Conservation (phyloP, 768 basidiomycete species). For the Cystofilobasidium macerans region DNA sequence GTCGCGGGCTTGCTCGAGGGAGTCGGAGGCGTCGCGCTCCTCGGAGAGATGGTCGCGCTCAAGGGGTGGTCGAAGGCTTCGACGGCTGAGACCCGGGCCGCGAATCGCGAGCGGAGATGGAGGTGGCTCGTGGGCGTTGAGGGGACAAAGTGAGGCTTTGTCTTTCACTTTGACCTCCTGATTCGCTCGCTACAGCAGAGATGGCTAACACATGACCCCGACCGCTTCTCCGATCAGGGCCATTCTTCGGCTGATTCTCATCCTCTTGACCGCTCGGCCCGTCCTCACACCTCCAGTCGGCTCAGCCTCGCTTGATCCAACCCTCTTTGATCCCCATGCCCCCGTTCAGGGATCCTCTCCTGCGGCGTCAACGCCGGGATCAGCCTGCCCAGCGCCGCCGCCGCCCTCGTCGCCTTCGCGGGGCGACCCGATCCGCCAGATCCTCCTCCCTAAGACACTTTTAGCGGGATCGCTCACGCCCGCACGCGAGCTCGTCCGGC, state of each 20-base stretch:
- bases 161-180: too few relatives aligned
- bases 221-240: slow-evolving; percentile 6
- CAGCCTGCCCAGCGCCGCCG: background rate
- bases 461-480: slow-evolving; percentile 5
- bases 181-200: background rate
- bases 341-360: background rate
- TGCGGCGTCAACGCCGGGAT: background rate
- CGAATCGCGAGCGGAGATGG: slow-evolving; percentile 12
- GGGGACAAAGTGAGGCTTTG: slow-evolving; percentile 16
- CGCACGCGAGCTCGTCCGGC: slow-evolving; percentile 2
- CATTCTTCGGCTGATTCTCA: slow-evolving; percentile 18
- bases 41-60: slow-evolving; percentile 23
- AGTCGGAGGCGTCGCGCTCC: slow-evolving; percentile 11
- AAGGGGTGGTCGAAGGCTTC: background rate
- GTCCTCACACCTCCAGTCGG: slow-evolving; percentile 9
- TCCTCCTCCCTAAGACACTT: slow-evolving; percentile 22
- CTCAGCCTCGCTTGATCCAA: slow-evolving; percentile 3
- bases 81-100: background rate
- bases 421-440: slow-evolving; percentile 18
- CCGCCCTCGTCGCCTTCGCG: background rate
- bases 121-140: slow-evolving; percentile 21
- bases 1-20: slow-evolving; percentile 5
- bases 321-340: background rate
- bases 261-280: slow-evolving; percentile 18
- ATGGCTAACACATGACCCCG: background rate